These are phyloP conservation scores for Penicillium sumatraense DNA, from an alignment of 2,329 filamentous ascomycete genomes.

Conservation along the genomic window DNA sequence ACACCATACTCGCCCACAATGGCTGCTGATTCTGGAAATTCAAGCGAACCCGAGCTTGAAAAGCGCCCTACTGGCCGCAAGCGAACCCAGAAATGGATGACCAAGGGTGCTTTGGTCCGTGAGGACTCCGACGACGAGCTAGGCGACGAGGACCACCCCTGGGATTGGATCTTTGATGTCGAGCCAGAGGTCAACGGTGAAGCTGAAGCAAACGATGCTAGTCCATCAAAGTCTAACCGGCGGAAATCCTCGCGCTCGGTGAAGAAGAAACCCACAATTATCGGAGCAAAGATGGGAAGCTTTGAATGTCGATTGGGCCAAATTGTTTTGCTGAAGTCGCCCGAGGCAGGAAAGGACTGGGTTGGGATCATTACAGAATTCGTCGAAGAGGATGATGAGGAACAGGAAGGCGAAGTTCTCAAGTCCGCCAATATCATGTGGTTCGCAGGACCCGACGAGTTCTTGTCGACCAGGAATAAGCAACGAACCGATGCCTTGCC, in stretches of 20 bases:
- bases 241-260: conserved; percentile 35
- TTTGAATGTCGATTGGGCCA: conserved; percentile 85
- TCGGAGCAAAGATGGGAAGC: conserved; percentile 79
- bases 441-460: conserved; percentile 85
- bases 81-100: conserved; percentile 55
- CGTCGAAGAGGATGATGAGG: conserved; percentile 71
- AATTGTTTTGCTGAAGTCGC: conserved; percentile 82
- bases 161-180: conserved; percentile 75
- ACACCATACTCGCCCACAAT: conserved; percentile 14
- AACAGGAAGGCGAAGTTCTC: conserved; percentile 52
- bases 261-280: conserved; percentile 57
- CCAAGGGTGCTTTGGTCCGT: conserved; percentile 65
- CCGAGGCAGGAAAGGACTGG: conserved; percentile 87
- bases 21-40: conserved; percentile 20
- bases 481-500: conserved; percentile 79
- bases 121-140: conserved; percentile 91
- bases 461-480: conserved; percentile 81
- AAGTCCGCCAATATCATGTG: conserved; percentile 92
- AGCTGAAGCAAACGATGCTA: conserved; percentile 11
- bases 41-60: conserved; percentile 17
- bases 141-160: conserved; percentile 70
- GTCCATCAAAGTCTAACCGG: conserved; percentile 28
- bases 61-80: conserved; percentile 34
- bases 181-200: conserved; percentile 28
- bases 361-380: conserved; percentile 88